A percentile compares a stretch with the other conserved stretches of the same genome.
Evolutionary conservation across 1,139 yeast genomes (phyloP).

Genomic region (Suhomyces wounanorum): DNA sequence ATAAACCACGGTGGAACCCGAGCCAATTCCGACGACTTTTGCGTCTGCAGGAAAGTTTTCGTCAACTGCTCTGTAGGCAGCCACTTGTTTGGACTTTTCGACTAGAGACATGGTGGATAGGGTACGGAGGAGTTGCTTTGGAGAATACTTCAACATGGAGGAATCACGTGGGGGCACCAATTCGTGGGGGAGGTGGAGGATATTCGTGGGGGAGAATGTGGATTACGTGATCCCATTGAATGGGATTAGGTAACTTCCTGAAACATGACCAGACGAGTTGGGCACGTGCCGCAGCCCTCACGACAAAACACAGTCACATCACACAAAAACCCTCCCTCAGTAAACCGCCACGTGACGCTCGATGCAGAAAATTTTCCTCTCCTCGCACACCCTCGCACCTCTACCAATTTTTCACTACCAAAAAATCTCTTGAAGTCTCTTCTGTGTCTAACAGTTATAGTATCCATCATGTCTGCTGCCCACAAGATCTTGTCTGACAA

Average conservation of each 20-base stretch:
- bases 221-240: not conserved
- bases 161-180: slow-evolving; percentile 4
- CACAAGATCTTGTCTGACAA: slow-evolving; percentile 88
- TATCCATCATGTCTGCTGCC: slow-evolving; percentile 82
- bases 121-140: not conserved
- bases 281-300: not conserved
- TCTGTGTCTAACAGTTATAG: slow-evolving; percentile 13
- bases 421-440: slow-evolving; percentile 9
- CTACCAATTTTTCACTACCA: slow-evolving; percentile 7
- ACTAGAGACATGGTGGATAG: slow-evolving; percentile 27
- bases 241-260: too few relatives aligned
- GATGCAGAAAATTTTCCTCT: slow-evolving; percentile 12
- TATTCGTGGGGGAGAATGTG: not conserved
- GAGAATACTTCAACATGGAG: not conserved
- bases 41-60: slow-evolving; percentile 74
- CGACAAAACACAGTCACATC: not conserved
- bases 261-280: not conserved
- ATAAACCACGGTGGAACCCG: slow-evolving; percentile 95
- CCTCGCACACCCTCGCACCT: slow-evolving; percentile 14
- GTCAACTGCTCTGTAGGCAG: slow-evolving; percentile 92
- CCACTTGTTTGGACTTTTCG: slow-evolving; percentile 75
- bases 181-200: not conserved
- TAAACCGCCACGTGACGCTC: slow-evolving; percentile 1
- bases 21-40: slow-evolving; percentile 87
- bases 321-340: not conserved